Evolutionary conservation across 2,329 filamentous ascomycete genomes (phyloP).

Genomic region (Xylaria sp.): DNA sequence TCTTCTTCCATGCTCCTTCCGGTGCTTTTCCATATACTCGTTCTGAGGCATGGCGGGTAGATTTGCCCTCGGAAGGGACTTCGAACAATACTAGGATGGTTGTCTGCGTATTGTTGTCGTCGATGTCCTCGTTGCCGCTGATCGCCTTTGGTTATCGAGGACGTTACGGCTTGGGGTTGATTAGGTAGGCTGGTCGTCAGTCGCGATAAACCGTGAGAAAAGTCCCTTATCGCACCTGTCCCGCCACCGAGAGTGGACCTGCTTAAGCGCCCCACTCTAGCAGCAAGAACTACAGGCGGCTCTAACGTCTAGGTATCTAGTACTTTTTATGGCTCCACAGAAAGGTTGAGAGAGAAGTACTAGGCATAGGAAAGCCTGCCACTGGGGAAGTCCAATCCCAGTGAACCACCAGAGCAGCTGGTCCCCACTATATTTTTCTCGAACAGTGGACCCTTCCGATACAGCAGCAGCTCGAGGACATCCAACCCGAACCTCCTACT

Average conservation of each 20-base stretch:
- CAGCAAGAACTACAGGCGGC: no score
- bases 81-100: conserved; percentile 1
- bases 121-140: neutral
- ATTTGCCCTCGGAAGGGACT: conserved; percentile 40
- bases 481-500: neutral
- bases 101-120: neutral
- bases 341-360: no score
- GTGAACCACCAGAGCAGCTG: conserved; percentile 16
- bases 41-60: conserved; percentile 68
- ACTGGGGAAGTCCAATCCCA: no score
- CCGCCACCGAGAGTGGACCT: conserved; percentile 15
- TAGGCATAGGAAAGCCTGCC: no score
- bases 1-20: conserved; percentile 33
- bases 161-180: neutral
- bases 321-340: no score
- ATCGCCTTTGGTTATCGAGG: neutral
- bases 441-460: conserved; percentile 7
- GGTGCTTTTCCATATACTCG: conserved; percentile 52
- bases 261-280: neutral
- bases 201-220: conserved; percentile 18
- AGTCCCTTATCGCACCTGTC: conserved; percentile 20
- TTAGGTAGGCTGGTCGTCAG: neutral
- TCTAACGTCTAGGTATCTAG: neutral
- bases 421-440: conserved; percentile 34
- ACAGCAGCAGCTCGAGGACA: neutral